Evolutionary conservation across 1,139 yeast species (phyloP).

Genomic region (Sugiyamaella novakii): DNA sequence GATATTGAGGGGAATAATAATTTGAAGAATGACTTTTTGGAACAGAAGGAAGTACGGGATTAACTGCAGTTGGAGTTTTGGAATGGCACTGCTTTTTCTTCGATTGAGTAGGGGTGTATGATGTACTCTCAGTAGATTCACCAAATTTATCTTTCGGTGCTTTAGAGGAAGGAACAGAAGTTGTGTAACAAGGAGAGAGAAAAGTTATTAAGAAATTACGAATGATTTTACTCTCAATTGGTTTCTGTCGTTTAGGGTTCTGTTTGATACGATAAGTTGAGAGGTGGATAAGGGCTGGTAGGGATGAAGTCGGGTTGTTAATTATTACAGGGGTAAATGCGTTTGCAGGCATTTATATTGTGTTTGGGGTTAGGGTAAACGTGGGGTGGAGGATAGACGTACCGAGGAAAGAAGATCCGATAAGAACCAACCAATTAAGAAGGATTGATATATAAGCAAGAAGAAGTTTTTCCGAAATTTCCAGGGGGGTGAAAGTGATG

Average conservation of each 20-base stretch:
- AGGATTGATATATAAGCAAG: not conserved
- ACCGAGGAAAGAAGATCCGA: slow-evolving; percentile 4
- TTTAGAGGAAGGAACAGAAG: not conserved
- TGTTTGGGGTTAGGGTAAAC: slow-evolving; percentile 1
- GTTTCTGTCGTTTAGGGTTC: not conserved
- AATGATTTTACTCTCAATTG: not conserved
- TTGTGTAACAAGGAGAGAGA: not conserved
- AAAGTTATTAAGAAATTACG: not conserved
- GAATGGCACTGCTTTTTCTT: too few relatives aligned
- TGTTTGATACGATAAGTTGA: slow-evolving; percentile 6
- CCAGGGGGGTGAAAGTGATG: too few relatives aligned
- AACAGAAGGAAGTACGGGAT: too few relatives aligned
- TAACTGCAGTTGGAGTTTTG: too few relatives aligned
- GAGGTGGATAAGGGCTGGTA: slow-evolving; percentile 1
- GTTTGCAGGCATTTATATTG: not conserved
- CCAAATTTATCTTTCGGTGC: too few relatives aligned
- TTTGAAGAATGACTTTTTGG: slow-evolving; percentile 9
- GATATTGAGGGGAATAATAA: slow-evolving; percentile 9
- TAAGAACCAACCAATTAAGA: slow-evolving; percentile 3
- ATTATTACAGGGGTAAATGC: slow-evolving; percentile 5
- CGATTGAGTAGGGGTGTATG: too few relatives aligned
- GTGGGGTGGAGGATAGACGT: not conserved
- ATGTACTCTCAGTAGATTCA: too few relatives aligned
- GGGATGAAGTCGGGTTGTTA: slow-evolving; percentile 4
- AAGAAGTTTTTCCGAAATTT: not conserved